Evolutionary conservation across 108 stramenopile species (phyloP), one percentile per base, ranked within the genome.

Genomic region (Fragilaria crotonensis): DNA sequence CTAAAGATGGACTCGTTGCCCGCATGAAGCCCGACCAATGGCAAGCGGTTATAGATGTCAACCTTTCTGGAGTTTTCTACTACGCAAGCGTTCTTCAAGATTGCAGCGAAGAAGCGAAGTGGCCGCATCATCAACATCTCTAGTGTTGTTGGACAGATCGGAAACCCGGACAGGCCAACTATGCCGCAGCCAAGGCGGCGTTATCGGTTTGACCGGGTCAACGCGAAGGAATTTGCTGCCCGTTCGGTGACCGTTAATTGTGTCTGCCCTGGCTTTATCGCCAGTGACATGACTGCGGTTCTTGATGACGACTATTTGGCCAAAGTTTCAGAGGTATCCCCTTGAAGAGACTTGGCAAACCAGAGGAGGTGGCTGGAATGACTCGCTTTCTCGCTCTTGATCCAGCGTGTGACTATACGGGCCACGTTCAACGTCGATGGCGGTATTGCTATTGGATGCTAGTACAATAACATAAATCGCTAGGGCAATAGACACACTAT

Each of bases 51-150:
- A 81, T 92, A 32, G 85, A 95, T 76, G 67, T 95, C 52, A 95
- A 95, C 66, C 61, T 95, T 19, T 70, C 73, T 50, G 93, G 90
- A 21, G 87, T 89, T 5, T 95, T 81, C 68, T 76, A 78, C 55
- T 36, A 79, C 76, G 28, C 84, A 84, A 58, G 82, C 75, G 19
- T 84, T 83, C 58, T 26, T 55, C 18, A 82, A 60, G 57, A 31
- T 72, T 63, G 79, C 85, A 26, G 73, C 92, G 54, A 95, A 91
- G 80, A 89, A 95, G 79, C 76, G 91, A 41, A 78, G 73, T 2
- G 97, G 97, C 54, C 87, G 95, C 41, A 95, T 98, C 68, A 93
- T 98, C 73, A 98, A 98, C 78, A 94, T 98, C 59, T 78, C 92
- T 41, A 81, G 78, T 45, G 92, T 98, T 45, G 95, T 98, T n/a